Percentiles rank a stretch among this genome's conserved stretches.
Conservation (phyloP, 176 grass and related monocot genomes). For the Musa beccarii region DNA sequence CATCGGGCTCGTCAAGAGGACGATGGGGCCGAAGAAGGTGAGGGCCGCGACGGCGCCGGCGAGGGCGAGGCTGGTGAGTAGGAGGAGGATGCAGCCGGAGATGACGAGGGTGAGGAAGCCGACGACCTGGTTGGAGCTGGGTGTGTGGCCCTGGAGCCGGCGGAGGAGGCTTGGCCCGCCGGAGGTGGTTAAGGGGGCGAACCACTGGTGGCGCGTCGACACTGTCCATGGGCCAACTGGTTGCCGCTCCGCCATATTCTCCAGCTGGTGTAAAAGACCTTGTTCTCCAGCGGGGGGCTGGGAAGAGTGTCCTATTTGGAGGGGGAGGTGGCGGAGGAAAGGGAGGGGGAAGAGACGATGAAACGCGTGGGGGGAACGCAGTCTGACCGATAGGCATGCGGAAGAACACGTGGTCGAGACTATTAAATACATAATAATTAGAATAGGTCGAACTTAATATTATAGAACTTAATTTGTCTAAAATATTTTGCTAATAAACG, state of each 20-base stretch:
- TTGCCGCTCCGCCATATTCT: conserved; percentile 18
- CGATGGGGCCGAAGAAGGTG: conserved; percentile 47
- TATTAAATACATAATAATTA: no score
- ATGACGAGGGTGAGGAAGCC: conserved; percentile 50
- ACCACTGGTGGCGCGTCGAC: neutral
- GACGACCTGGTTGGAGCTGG: conserved; percentile 45
- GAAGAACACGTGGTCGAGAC: conserved; percentile 16
- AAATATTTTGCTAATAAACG: no score
- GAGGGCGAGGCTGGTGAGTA: conserved; percentile 45
- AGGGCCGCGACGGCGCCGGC: conserved; percentile 47
- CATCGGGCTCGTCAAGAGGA: conserved; percentile 52
- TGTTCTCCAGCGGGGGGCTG: no score
- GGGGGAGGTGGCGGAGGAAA: neutral
- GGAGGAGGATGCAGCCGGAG: conserved; percentile 35
- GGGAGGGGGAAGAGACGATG: neutral
- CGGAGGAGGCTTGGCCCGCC: conserved; percentile 19
- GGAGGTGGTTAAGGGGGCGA: neutral
- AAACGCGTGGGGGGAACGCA: conserved; percentile 15
- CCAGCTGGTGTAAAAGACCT: neutral
- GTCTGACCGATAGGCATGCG: conserved; percentile 5
- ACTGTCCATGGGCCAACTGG: conserved; percentile 1
- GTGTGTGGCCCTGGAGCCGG: conserved; percentile 44
- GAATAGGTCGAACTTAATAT: no score
- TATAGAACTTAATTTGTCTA: no score
- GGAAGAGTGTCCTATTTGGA: no score